Evolutionary conservation across 192 early-diverging fungal genomes (phyloP).

Genomic region (Chytriomyces hyalinus): DNA sequence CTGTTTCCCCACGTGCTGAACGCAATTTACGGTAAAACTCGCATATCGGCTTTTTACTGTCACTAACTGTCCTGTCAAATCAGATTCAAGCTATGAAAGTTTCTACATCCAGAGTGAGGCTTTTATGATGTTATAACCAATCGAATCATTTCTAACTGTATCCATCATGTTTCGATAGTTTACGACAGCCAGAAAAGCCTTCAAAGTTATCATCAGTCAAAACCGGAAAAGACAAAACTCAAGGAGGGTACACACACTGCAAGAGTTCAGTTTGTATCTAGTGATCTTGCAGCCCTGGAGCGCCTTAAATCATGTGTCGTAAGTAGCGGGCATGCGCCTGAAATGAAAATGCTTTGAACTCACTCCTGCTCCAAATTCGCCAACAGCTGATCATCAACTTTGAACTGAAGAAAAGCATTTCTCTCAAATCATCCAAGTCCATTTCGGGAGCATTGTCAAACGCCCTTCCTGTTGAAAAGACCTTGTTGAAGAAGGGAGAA

Average conservation of each 20-base stretch:
- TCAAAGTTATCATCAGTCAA: constrained; percentile 65
- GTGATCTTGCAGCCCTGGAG: constrained; percentile 72
- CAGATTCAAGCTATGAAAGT: background rate
- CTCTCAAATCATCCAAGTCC: constrained; percentile 57
- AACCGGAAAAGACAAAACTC: constrained; percentile 73
- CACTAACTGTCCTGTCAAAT: too few species aligned
- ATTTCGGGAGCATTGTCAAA: constrained; percentile 58
- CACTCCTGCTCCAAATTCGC: background rate
- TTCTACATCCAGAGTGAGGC: background rate
- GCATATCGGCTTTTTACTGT: background rate
- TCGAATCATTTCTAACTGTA: background rate
- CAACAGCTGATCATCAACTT: constrained; percentile 66
- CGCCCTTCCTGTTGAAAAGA: background rate
- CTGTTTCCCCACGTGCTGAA: constrained; percentile 66
- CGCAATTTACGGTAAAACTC: constrained; percentile 74
- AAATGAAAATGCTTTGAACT: background rate
- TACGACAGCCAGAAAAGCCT: constrained; percentile 83
- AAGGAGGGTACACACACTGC: constrained; percentile 82
- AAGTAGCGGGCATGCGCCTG: background rate
- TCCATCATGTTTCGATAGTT: constrained; percentile 54
- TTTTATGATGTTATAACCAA: background rate
- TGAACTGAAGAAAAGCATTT: constrained; percentile 53
- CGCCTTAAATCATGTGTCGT: constrained; percentile 64
- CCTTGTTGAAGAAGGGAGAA: constrained; percentile 59
- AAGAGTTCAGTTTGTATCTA: constrained; percentile 76